Evolutionary conservation across 805 yeast genomes (phyloP).

Genomic region (Wickerhamomyces subpelliculosus): DNA sequence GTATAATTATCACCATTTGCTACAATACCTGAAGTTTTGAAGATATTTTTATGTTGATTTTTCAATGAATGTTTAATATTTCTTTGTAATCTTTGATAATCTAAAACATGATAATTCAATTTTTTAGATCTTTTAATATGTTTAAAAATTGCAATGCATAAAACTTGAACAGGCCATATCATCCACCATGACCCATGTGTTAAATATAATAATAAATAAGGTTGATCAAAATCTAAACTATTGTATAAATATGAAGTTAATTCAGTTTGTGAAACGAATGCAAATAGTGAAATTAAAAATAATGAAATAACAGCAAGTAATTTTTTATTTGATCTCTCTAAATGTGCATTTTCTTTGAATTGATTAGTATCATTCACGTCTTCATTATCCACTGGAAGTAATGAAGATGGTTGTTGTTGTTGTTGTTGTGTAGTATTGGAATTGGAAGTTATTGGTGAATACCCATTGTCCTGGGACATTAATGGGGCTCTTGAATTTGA

Average conservation of each 20-base stretch:
- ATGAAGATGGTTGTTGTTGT: too few relatives aligned
- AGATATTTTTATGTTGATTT: constrained; percentile 36
- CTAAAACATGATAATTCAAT: constrained; percentile 6
- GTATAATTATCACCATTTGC: constrained; percentile 8
- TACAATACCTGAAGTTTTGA: constrained; percentile 24
- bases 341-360: constrained; percentile 3
- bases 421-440: too few relatives aligned
- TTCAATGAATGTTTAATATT: constrained; percentile 30
- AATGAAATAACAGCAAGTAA: constrained; percentile 40
- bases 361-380: too few relatives aligned
- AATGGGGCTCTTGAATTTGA: too few relatives aligned
- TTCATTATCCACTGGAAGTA: too few relatives aligned
- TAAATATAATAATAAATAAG: constrained; percentile 53
- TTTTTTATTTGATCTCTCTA: constrained; percentile 20
- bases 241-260: constrained; percentile 63
- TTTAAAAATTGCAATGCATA: constrained; percentile 40
- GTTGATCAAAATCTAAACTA: constrained; percentile 52
- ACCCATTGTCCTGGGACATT: neutral
- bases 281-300: constrained; percentile 39
- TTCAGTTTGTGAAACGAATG: constrained; percentile 80
- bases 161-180: constrained; percentile 64
- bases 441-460: neutral
- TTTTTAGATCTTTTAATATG: constrained; percentile 24
- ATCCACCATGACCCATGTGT: constrained; percentile 79
- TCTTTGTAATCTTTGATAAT: constrained; percentile 7